Evolutionary conservation across 345 rosid species (phyloP), one percentile per base, ranked within the genome.

Genomic region (Eutrema yunnanense): DNA sequence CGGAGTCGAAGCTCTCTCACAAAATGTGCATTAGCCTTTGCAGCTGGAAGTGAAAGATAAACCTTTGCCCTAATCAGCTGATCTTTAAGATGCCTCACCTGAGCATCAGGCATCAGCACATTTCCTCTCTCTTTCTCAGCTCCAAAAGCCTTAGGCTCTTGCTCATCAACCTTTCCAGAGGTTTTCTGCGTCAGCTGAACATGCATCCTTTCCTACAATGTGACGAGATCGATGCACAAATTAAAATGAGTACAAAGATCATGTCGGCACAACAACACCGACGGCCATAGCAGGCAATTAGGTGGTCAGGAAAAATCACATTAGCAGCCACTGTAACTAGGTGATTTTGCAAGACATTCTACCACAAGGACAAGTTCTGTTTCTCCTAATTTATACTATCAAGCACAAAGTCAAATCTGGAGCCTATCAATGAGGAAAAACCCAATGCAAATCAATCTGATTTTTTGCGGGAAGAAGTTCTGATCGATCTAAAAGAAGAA

Each of bases 21-120:
- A 62, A 87, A 82, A 64, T 80, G 92, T 32, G 88, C 82, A 73
- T 86, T 90, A 71, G 71, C 92, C 78, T 85, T 92, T 1, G 81
- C 81, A 51, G 87, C 73, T 22, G 96, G 90, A 80, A 95, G 96
- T 33, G 99, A 85, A 52, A 92, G 84, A 85, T 88, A 95, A 7
- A 95, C 89, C 82, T 78, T 95, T 41, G 98, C 97, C 79, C 86
- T 87, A 62, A 95, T 88, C 47, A 95, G 86, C 85, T 90, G 98
- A 81, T 92, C 99, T 83, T 89, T 92, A 63, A 95, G 87, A 65
- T 83, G 93, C 62, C 81, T 82, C 34, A 92, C 85, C 33, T 79
- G 86, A 73, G 90, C 84, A 92, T 90, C 98, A 71, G 77, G 65
- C 43, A 81, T 16, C 62, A 75, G 26, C 57, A 58, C 61, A 38